A percentile compares a stretch with the other conserved stretches of the same genome.
Evolutionary conservation across 1,284 basidiomycete genomes (phyloP).

Genomic region (Testicularia cyperi): DNA sequence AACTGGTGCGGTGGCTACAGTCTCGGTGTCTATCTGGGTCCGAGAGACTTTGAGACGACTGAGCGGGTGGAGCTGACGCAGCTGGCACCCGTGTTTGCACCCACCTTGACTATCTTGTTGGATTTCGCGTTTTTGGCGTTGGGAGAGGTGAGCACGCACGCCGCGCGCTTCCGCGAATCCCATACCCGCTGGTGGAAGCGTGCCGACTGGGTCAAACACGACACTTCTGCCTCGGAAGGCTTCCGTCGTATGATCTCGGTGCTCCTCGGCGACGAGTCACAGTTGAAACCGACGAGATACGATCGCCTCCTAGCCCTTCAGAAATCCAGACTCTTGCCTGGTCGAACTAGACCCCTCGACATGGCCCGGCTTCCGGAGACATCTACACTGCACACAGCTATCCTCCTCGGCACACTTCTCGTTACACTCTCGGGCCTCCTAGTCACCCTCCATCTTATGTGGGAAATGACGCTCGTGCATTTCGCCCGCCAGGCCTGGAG

Average conservation of each 20-base stretch:
- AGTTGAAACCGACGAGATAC: slow-evolving; percentile 12
- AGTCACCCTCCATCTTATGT: slow-evolving; percentile 15
- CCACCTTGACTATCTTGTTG: slow-evolving; percentile 18
- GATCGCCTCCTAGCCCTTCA: slow-evolving; percentile 18
- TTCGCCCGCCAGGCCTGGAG: slow-evolving; percentile 24
- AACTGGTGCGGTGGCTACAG: slow-evolving; percentile 41
- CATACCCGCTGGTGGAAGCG: slow-evolving; percentile 18
- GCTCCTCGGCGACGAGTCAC: slow-evolving; percentile 15
- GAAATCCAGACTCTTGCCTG: slow-evolving; percentile 15
- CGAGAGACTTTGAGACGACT: slow-evolving; percentile 22
- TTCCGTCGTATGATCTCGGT: slow-evolving; percentile 28
- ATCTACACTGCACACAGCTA: slow-evolving; percentile 9
- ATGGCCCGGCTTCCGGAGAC: slow-evolving; percentile 20
- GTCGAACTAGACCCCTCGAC: slow-evolving; percentile 13
- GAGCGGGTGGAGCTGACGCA: slow-evolving; percentile 32
- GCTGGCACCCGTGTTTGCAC: slow-evolving; percentile 27
- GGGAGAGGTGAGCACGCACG: slow-evolving; percentile 11
- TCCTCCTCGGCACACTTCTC: slow-evolving; percentile 20
- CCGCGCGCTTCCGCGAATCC: slow-evolving; percentile 9
- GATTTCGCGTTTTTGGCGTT: slow-evolving; percentile 9
- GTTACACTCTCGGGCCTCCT: slow-evolving; percentile 9
- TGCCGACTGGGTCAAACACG: slow-evolving; percentile 36
- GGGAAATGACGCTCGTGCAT: slow-evolving; percentile 23
- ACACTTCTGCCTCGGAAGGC: slow-evolving; percentile 28
- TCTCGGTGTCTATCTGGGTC: slow-evolving; percentile 16